phyloP scores from a whole-genome alignment of 805 yeast genomes.

The Blastobotrys chiropterorum region DNA sequence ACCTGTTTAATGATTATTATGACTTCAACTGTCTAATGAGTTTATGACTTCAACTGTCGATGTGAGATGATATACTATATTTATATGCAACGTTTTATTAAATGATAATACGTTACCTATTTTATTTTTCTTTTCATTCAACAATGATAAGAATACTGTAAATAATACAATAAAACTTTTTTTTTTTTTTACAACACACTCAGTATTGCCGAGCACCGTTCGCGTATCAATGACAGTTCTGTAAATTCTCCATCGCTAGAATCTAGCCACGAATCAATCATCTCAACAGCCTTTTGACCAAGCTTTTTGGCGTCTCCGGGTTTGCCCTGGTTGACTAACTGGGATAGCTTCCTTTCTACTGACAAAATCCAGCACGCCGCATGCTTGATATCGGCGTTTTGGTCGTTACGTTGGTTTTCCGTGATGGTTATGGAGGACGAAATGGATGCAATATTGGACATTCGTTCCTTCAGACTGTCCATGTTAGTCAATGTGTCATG shows the following conservation, averaged over 20 bases:
- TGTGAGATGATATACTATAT: background rate
- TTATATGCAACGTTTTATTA: background rate
- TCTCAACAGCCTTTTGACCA: slow-evolving; percentile 1
- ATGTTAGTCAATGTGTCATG: too few relatives aligned
- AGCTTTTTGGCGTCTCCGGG: background rate
- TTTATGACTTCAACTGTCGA: slow-evolving; percentile 3
- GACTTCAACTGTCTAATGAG: slow-evolving; percentile 9
- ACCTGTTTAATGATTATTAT: background rate
- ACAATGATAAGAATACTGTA: background rate
- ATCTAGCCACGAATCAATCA: slow-evolving; percentile 3
- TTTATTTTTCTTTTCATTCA: background rate
- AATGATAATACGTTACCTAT: background rate
- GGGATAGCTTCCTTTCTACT: background rate
- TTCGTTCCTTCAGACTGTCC: background rate
- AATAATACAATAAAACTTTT: background rate
- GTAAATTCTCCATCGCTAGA: background rate
- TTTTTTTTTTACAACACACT: background rate
- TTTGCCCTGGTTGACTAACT: background rate
- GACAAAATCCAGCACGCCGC: slow-evolving; percentile 4
- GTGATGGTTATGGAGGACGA: too few relatives aligned
- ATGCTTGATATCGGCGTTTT: background rate
- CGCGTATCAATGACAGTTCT: slow-evolving; percentile 1
- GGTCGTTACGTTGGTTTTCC: too few relatives aligned
- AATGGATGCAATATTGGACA: background rate
- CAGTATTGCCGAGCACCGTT: slow-evolving; percentile 1